These are phyloP conservation scores for Alternaria sp. DNA, from an alignment of 2,329 filamentous ascomycete species.

Conservation along the genomic window DNA sequence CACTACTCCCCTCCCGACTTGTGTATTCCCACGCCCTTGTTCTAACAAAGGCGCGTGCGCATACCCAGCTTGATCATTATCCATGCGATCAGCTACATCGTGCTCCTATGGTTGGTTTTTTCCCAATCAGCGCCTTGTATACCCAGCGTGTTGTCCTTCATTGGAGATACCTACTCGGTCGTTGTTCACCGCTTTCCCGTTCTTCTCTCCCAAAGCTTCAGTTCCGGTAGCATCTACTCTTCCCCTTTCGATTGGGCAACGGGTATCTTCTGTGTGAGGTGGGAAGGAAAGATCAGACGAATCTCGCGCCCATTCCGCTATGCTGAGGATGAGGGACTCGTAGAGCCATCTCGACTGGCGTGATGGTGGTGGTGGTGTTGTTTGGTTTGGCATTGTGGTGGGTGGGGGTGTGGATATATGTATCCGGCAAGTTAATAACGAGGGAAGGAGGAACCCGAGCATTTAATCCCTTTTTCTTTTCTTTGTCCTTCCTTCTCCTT, in stretches of 20 bases:
- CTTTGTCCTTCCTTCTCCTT: neutral
- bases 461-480: neutral
- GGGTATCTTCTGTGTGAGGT: neutral
- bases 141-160: no score
- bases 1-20: neutral
- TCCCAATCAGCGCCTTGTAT: neutral
- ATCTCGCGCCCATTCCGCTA: slow-evolving; percentile 5
- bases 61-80: slow-evolving; percentile 3
- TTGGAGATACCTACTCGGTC: neutral
- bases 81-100: neutral
- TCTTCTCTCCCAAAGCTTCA: neutral
- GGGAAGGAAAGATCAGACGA: neutral
- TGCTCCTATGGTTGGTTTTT: neutral
- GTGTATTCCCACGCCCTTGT: slow-evolving; percentile 17
- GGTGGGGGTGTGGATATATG: neutral
- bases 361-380: neutral
- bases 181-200: neutral
- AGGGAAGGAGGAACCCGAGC: slow-evolving; percentile 4
- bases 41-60: slow-evolving; percentile 26
- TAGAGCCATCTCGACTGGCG: neutral
- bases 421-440: neutral
- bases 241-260: neutral
- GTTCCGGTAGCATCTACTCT: neutral
- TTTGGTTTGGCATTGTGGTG: neutral
- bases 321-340: neutral